Evolutionary conservation across 1,139 yeast genomes (phyloP), one percentile per base, ranked within the genome.

Genomic region (Saccharomycopsis hybrid): DNA sequence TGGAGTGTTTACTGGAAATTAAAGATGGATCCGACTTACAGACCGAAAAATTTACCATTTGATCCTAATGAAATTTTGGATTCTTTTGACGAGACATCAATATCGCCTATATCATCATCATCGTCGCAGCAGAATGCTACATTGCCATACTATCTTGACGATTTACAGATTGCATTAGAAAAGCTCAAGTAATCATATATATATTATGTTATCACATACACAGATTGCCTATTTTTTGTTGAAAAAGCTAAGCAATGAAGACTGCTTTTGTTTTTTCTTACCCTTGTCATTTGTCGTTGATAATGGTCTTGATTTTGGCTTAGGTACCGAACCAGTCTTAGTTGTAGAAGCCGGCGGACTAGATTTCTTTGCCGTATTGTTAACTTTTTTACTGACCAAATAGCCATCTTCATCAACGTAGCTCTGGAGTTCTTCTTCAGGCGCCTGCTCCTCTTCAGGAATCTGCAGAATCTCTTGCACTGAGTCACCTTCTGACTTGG

Each of bases 1-100:
- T 81, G 87, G 86, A 79, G 85, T 48, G 71, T 80, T 0, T 70
- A 69, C 54, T 80, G 80, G 76, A 66, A 82, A 54, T 59, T 75
- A 51, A 77, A 70, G 54, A 71, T 65, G 55, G 66, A 72, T 47
- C 51, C 60, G 37, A 77, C 73, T 55, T 77, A 77, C 55, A 49
- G 61, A 2, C 82, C 82, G 0, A 49, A 49, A 0, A 77, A 77
- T 56, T 50, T 79, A n/a, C 77, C 78, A 0, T 43, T 50, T 2
- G 67, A 67, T 52, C 61, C 60, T 2, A 44, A 54, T 32, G 55
- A 58, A 3, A 40, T 66, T n/a, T 47, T 62, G 18, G 28, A 46
- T 5, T 11, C 43, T 38, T 13, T 38, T 11, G 18, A 38, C 35
- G 41, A 38, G 18, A 13, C 37, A 33, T 33, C n/a, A 11, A 11